These are phyloP conservation scores for Pleurotus platypus DNA, from an alignment of 768 basidiomycete genomes.

Conservation along the genomic window DNA sequence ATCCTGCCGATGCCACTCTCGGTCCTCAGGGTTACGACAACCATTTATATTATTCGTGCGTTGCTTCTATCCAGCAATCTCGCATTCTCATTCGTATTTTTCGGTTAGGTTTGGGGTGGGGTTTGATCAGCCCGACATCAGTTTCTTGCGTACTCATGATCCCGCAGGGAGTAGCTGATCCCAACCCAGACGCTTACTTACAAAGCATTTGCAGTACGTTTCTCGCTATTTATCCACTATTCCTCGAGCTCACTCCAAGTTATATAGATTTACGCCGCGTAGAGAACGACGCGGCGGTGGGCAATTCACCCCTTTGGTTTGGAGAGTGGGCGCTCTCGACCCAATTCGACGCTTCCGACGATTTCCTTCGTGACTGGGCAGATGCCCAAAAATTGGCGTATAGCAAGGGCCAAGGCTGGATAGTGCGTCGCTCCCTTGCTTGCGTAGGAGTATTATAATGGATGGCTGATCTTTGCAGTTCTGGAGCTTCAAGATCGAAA, in stretches of 20 bases:
- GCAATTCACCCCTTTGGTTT: conserved; percentile 49
- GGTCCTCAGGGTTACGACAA: conserved; percentile 79
- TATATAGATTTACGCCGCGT: conserved; percentile 57
- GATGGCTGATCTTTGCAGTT: conserved; percentile 28
- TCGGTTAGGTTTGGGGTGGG: conserved; percentile 53
- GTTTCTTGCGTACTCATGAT: background rate
- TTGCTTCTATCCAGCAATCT: conserved; percentile 6
- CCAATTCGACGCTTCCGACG: conserved; percentile 50
- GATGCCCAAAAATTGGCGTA: conserved; percentile 62
- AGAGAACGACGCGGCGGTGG: conserved; percentile 37
- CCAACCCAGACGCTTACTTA: conserved; percentile 64
- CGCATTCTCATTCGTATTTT: background rate
- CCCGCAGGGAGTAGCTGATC: conserved; percentile 62
- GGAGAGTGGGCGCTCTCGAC: conserved; percentile 60
- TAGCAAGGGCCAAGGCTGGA: conserved; percentile 50
- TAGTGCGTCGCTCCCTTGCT: conserved; percentile 31
- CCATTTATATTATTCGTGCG: conserved; percentile 74
- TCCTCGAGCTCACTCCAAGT: background rate
- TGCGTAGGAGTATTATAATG: background rate
- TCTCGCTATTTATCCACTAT: background rate
- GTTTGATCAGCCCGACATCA: conserved; percentile 9
- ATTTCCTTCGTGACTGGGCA: conserved; percentile 52
- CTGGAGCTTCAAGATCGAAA: conserved; percentile 78
- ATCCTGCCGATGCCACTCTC: conserved; percentile 64
- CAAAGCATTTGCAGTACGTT: conserved; percentile 64